A percentile compares a stretch with the other conserved stretches of the same genome.
phyloP scores from a whole-genome alignment of 495 filamentous ascomycete genomes.

The Letharia lupina region DNA sequence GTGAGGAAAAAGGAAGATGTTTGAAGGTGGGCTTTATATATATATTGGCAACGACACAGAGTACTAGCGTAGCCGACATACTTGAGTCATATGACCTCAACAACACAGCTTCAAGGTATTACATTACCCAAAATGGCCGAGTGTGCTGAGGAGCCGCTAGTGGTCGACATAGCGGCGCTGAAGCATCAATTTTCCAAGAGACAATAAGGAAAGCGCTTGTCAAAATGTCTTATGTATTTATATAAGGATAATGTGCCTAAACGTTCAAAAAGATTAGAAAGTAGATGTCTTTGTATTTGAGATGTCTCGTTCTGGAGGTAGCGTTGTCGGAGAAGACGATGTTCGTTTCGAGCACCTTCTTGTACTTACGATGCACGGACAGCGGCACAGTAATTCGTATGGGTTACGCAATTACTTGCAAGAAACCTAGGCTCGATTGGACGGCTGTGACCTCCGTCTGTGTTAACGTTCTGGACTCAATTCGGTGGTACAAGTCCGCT shows the following conservation, averaged over 20 bases:
- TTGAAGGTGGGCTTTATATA: background rate
- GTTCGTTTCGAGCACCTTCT: background rate
- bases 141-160: background rate
- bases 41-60: background rate
- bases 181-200: no score
- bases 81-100: background rate
- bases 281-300: background rate
- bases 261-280: background rate
- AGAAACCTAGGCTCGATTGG: no score
- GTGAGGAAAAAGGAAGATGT: background rate
- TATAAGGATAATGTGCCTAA: background rate
- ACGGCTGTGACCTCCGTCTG: no score
- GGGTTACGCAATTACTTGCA: no score
- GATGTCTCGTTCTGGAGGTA: background rate
- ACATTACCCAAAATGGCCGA: background rate
- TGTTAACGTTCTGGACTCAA: no score
- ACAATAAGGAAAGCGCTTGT: background rate
- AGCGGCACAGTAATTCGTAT: no score
- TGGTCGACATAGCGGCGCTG: background rate
- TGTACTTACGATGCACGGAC: no score
- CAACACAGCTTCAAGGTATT: background rate
- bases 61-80: background rate
- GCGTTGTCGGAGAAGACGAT: background rate
- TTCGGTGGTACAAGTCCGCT: no score
- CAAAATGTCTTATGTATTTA: background rate